Conservation (phyloP, 805 yeast species). For the Candida chilensis region DNA sequence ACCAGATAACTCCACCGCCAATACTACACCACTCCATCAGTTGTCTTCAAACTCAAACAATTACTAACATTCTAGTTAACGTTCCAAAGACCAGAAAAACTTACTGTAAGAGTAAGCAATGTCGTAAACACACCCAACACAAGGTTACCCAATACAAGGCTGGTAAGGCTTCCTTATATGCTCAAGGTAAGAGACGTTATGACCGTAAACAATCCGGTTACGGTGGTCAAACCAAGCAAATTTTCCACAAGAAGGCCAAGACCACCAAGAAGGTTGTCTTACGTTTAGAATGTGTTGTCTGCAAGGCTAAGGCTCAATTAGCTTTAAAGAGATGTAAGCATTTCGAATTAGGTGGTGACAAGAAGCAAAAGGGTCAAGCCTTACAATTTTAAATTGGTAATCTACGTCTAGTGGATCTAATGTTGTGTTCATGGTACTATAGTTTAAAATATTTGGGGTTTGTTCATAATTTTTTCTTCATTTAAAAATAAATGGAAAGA, state of each 20-base stretch:
- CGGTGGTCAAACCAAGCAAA: constrained; percentile 99
- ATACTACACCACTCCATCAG: too few species aligned
- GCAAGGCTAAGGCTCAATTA: constrained; percentile 98
- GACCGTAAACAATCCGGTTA: constrained; percentile 99
- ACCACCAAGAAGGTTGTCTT: constrained; percentile 99
- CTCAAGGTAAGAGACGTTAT: constrained; percentile 99
- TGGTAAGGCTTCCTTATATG: constrained; percentile 98
- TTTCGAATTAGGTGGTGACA: constrained; percentile 99
- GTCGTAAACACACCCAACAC: constrained; percentile 99
- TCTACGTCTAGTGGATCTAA: too few species aligned
- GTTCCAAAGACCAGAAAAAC: constrained; percentile 99
- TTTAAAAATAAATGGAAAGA: too few species aligned
- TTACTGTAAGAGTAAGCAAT: constrained; percentile 98
- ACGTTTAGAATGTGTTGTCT: constrained; percentile 96
- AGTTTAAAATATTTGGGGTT: constrained; percentile 1
- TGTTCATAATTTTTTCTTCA: too few species aligned
- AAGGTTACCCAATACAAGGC: constrained; percentile 99
- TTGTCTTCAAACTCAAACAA: too few species aligned
- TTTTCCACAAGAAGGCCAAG: constrained; percentile 99
- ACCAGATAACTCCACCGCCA: too few species aligned
- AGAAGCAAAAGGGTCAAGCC: constrained; percentile 99
- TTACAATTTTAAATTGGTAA: constrained; percentile 96
- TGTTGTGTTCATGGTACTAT: too few species aligned
- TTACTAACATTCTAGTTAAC: too few species aligned
- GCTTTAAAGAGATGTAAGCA: constrained; percentile 99